These are phyloP conservation scores for Yarrowia yakushimensis DNA, from an alignment of 805 yeast genomes.

Conservation along the genomic window DNA sequence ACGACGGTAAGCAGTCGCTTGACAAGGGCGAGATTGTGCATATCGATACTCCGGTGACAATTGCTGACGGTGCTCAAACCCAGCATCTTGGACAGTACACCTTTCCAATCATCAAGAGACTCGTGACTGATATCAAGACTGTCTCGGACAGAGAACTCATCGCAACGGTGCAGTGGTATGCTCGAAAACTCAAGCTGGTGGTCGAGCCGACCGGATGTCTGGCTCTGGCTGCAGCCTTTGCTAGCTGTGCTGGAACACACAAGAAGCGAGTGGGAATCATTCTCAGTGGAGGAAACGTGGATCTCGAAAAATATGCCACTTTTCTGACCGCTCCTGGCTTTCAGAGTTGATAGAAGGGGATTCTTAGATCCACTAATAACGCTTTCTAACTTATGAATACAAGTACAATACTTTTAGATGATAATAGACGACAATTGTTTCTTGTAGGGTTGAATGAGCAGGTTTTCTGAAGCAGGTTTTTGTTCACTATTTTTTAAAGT, in stretches of 20 bases:
- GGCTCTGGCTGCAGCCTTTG: slow-evolving; percentile 30
- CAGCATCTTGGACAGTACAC: slow-evolving; percentile 30
- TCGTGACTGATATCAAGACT: slow-evolving; percentile 31
- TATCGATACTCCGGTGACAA: slow-evolving; percentile 28
- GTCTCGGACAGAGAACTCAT: slow-evolving; percentile 29
- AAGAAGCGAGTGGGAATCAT: slow-evolving; percentile 26
- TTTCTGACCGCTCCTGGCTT: slow-evolving; percentile 3
- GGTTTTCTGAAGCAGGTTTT: too few relatives aligned
- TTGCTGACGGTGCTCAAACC: slow-evolving; percentile 34
- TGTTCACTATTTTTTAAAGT: too few relatives aligned
- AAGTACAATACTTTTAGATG: too few relatives aligned
- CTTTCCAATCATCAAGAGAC: slow-evolving; percentile 28
- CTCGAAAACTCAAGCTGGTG: slow-evolving; percentile 31
- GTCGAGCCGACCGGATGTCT: slow-evolving; percentile 32
- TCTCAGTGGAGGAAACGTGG: slow-evolving; percentile 28
- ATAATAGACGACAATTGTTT: too few relatives aligned
- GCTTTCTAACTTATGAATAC: too few relatives aligned
- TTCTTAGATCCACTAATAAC: too few relatives aligned
- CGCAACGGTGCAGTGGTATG: slow-evolving; percentile 29
- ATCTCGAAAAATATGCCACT: slow-evolving; percentile 24
- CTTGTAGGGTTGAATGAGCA: too few relatives aligned
- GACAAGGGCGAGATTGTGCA: slow-evolving; percentile 29
- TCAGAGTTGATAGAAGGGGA: not conserved
- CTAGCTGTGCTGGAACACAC: slow-evolving; percentile 19
- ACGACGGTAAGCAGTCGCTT: slow-evolving; percentile 31